These are phyloP conservation scores for Wickerhamomyces mucosus DNA, from an alignment of 805 yeast genomes.

Conservation along the genomic window DNA sequence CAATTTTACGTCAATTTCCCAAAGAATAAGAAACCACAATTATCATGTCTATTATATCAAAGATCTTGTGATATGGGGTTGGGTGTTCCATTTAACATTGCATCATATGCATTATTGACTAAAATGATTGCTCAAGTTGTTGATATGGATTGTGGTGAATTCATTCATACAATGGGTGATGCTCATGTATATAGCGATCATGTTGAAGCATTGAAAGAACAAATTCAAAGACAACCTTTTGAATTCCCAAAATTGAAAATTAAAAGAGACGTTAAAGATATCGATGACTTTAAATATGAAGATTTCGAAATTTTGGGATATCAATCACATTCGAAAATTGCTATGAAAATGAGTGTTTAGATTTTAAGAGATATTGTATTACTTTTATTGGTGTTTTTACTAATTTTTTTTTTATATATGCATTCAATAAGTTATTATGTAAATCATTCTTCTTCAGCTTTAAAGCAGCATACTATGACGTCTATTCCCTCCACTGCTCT, in stretches of 20 bases:
- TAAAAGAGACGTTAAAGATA: slow-evolving; percentile 53
- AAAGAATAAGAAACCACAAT: slow-evolving; percentile 46
- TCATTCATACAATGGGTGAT: slow-evolving; percentile 93
- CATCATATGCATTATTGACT: slow-evolving; percentile 88
- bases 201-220: slow-evolving; percentile 81
- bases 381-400: too few relatives aligned
- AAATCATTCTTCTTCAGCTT: not conserved
- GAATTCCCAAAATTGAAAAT: slow-evolving; percentile 73
- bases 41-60: slow-evolving; percentile 87
- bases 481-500: slow-evolving; percentile 12
- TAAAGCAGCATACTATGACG: slow-evolving; percentile 18
- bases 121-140: slow-evolving; percentile 95
- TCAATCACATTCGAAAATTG: slow-evolving; percentile 73
- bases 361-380: too few relatives aligned
- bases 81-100: slow-evolving; percentile 98
- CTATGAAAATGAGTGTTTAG: slow-evolving; percentile 96
- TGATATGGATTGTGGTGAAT: slow-evolving; percentile 91
- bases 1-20: slow-evolving; percentile 92
- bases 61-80: slow-evolving; percentile 99
- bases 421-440: not conserved
- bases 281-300: slow-evolving; percentile 83
- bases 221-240: slow-evolving; percentile 65
- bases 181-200: slow-evolving; percentile 94
- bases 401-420: too few relatives aligned
- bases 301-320: slow-evolving; percentile 80